These are phyloP conservation scores for Phytopythium vexans DNA, from an alignment of 352 stramenopile genomes.

Conservation along the genomic window DNA sequence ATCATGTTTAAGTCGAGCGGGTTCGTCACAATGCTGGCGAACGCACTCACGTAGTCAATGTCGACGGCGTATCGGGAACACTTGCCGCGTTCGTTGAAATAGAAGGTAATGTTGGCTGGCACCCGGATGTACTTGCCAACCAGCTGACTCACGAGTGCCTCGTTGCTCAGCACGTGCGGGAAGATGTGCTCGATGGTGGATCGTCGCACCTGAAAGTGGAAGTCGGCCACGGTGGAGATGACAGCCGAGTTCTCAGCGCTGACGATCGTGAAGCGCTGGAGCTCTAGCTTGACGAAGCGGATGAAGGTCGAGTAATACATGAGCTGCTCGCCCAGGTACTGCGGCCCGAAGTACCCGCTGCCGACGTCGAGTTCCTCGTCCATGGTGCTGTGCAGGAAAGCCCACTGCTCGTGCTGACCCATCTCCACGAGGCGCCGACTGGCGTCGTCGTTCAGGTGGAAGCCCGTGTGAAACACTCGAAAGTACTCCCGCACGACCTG, in stretches of 20 bases:
- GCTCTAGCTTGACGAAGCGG: slow-evolving; percentile 25
- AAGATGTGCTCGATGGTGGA: slow-evolving; percentile 7
- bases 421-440: too few relatives aligned
- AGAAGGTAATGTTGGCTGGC: slow-evolving; percentile 15
- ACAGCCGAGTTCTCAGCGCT: slow-evolving; percentile 4
- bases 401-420: slow-evolving; percentile 17
- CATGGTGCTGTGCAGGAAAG: slow-evolving; percentile 29
- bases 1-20: too few relatives aligned
- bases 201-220: slow-evolving; percentile 5
- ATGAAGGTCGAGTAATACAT: slow-evolving; percentile 31
- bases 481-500: slow-evolving; percentile 22
- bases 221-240: background rate
- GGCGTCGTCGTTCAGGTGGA: slow-evolving; percentile 6
- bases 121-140: slow-evolving; percentile 20
- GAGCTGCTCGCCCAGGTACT: slow-evolving; percentile 32
- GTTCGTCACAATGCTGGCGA: too few relatives aligned
- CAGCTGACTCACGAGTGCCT: slow-evolving; percentile 25
- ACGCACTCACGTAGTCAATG: too few relatives aligned
- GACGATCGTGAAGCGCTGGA: slow-evolving; percentile 12
- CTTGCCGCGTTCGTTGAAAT: slow-evolving; percentile 18
- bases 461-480: slow-evolving; percentile 18
- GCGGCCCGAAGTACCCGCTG: slow-evolving; percentile 14
- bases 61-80: slow-evolving; percentile 11
- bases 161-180: slow-evolving; percentile 14
- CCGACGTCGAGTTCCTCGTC: slow-evolving; percentile 27